Conservation (phyloP, 805 yeast genomes). For the Lachancea nothofagi region DNA sequence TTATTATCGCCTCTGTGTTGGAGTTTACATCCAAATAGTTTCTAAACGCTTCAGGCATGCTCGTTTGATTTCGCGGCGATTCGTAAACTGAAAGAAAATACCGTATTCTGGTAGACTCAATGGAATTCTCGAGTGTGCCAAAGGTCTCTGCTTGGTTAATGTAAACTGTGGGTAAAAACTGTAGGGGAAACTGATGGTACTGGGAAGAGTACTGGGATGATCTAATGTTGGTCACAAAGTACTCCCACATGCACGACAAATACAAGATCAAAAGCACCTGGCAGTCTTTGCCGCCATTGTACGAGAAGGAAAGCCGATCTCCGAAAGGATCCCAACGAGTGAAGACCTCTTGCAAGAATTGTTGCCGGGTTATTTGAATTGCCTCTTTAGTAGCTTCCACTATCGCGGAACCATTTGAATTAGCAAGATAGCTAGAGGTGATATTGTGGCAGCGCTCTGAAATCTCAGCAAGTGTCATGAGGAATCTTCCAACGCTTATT, state of each 20-base stretch:
- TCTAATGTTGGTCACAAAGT: constrained; percentile 14
- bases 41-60: constrained; percentile 65
- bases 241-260: constrained; percentile 47
- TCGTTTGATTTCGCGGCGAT: constrained; percentile 27
- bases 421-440: constrained; percentile 22
- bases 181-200: constrained; percentile 23
- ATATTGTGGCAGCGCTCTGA: constrained; percentile 26
- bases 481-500: background rate
- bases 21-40: constrained; percentile 51
- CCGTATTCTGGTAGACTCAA: constrained; percentile 44
- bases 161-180: constrained; percentile 49
- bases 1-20: constrained; percentile 64
- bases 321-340: constrained; percentile 28
- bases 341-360: constrained; percentile 26
- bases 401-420: constrained; percentile 12
- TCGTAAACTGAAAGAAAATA: constrained; percentile 50
- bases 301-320: constrained; percentile 68
- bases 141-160: constrained; percentile 73
- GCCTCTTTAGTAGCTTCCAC: constrained; percentile 29
- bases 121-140: constrained; percentile 61
- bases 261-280: constrained; percentile 77
- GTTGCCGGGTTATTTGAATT: constrained; percentile 19
- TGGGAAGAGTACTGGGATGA: constrained; percentile 24
- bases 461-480: constrained; percentile 14
- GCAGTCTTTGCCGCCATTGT: constrained; percentile 97